Percentiles rank a stretch among this genome's conserved stretches.
phyloP scores from a whole-genome alignment of 257 asterid genomes.

The Nicotiana tabacum region DNA sequence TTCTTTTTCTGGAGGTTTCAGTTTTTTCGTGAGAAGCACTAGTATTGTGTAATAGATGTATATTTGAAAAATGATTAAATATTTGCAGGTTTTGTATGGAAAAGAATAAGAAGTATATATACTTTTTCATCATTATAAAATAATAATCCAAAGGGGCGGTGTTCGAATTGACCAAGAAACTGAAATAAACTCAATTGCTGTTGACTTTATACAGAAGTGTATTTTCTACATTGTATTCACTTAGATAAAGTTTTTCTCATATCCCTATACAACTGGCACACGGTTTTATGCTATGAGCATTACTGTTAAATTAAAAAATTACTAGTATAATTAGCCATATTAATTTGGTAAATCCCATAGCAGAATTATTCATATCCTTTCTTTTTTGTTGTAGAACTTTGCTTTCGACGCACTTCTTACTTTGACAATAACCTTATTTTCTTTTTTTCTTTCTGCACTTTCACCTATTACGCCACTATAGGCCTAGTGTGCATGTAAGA shows the following conservation, averaged over 20 bases:
- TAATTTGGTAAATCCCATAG: neutral
- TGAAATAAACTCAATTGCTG: conserved; percentile 14
- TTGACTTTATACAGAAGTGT: conserved; percentile 20
- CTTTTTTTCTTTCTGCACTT: too few species aligned
- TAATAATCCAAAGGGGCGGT: conserved; percentile 14
- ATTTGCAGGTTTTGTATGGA: neutral
- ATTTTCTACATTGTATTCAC: neutral
- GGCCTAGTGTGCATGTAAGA: neutral
- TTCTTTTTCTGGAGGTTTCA: too few species aligned
- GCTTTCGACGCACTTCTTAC: neutral
- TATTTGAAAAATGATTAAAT: neutral
- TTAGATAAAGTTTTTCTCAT: neutral
- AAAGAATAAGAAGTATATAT: too few species aligned
- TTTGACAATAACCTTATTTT: too few species aligned
- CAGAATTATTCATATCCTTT: neutral
- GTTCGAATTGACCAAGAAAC: conserved; percentile 36
- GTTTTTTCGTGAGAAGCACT: too few species aligned
- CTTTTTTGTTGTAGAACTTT: too few species aligned
- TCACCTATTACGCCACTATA: too few species aligned
- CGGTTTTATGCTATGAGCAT: conserved; percentile 6
- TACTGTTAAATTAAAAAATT: neutral
- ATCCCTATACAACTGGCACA: conserved; percentile 23
- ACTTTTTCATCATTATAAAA: too few species aligned
- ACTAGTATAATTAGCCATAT: neutral
- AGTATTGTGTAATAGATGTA: too few species aligned